Percentiles rank a stretch among this genome's conserved stretches.
phyloP scores from a whole-genome alignment of 108 stramenopile genomes.

The Skeletonema marinoi region DNA sequence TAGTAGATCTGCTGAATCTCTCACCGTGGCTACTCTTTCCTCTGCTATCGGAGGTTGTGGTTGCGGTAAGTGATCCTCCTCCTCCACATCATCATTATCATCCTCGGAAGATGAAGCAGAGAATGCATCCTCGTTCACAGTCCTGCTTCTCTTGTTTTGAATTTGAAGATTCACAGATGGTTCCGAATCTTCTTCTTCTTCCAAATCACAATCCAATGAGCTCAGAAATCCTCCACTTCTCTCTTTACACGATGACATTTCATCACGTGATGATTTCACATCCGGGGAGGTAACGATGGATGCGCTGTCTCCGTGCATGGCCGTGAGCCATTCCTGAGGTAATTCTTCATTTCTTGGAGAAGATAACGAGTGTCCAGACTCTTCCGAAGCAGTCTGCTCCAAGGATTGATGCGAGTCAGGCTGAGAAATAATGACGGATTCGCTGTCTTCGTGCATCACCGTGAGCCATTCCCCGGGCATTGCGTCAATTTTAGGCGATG shows the following conservation, averaged over 20 bases:
- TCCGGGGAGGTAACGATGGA: neutral
- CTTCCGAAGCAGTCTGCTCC: neutral
- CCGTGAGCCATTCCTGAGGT: neutral
- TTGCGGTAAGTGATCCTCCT: neutral
- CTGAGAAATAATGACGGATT: neutral
- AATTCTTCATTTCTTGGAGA: neutral
- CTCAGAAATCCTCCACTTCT: neutral
- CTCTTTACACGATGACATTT: neutral
- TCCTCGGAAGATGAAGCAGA: neutral
- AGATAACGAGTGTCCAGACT: neutral
- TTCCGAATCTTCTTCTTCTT: conserved; percentile 1
- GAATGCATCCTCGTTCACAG: neutral
- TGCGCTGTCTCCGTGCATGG: neutral
- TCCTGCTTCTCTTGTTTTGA: neutral
- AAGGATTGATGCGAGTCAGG: neutral
- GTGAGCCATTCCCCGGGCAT: neutral
- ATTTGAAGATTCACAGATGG: neutral
- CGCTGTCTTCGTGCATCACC: neutral
- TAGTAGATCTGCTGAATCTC: neutral
- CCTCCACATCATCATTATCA: neutral
- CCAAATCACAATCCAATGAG: neutral
- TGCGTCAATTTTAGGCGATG: neutral
- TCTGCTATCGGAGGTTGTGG: neutral
- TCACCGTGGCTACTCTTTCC: neutral
- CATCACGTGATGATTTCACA: neutral